Conservation (phyloP, 495 filamentous ascomycete genomes). For the Trichoderma virens region DNA sequence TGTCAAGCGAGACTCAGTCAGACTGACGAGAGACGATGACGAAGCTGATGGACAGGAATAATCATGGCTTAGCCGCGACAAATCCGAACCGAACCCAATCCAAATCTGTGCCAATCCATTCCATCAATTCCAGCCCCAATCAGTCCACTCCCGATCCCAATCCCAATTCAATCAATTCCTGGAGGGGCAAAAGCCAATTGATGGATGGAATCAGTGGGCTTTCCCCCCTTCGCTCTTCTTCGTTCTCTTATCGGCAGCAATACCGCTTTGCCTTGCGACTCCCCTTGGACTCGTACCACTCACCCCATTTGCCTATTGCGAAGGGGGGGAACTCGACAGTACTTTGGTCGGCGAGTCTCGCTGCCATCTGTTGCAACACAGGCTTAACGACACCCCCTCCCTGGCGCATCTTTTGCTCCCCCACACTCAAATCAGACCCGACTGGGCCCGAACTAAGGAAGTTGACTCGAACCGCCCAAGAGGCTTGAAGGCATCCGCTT, state of each 20-base stretch:
- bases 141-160: no score
- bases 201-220: not conserved
- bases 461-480: not conserved
- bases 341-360: not conserved
- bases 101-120: not conserved
- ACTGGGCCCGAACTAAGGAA: not conserved
- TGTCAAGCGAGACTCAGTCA: not conserved
- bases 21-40: slow-evolving; percentile 6
- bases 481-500: slow-evolving; percentile 1
- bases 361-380: not conserved
- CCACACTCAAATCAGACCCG: not conserved
- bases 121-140: not conserved
- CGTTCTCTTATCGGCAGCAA: slow-evolving; percentile 5
- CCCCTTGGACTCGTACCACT: no score
- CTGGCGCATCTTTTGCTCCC: not conserved
- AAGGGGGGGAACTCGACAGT: no score
- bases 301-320: no score
- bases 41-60: not conserved
- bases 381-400: not conserved
- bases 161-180: no score
- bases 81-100: not conserved
- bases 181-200: no score
- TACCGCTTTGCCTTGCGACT: not conserved
- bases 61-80: not conserved
- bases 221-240: no score